These are phyloP conservation scores for Apiotrichum porosum DNA, from an alignment of 1,284 basidiomycete genomes.

Conservation along the genomic window DNA sequence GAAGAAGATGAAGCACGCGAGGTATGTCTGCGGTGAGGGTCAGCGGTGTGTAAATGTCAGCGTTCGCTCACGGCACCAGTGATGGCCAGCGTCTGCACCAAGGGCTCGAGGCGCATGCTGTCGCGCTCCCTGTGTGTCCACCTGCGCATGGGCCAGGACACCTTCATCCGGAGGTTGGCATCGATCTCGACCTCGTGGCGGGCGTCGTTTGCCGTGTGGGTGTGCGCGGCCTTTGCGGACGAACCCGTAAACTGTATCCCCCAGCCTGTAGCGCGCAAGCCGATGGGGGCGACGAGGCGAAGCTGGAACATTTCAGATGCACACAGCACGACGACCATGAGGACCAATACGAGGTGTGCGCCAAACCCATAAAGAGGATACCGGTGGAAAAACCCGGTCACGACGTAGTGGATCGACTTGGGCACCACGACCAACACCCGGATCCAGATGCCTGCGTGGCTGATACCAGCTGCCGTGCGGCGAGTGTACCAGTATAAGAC, in stretches of 20 bases:
- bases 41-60: too few relatives aligned
- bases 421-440: not conserved
- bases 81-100: not conserved
- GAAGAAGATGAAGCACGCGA: not conserved
- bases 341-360: not conserved
- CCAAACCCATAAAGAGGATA: not conserved
- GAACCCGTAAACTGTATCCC: not conserved
- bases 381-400: not conserved
- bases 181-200: not conserved
- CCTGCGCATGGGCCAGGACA: not conserved
- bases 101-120: not conserved
- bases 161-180: not conserved
- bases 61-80: not conserved
- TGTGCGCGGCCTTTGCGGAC: not conserved
- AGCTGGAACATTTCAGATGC: not conserved
- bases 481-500: conserved; percentile 1
- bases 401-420: not conserved
- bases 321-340: not conserved
- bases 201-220: not conserved
- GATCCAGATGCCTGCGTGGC: not conserved
- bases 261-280: not conserved
- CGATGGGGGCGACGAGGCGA: not conserved
- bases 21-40: not conserved
- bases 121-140: not conserved
- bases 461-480: not conserved